These are phyloP conservation scores for Magnolia sinica DNA, from an alignment of 164 flowering plant genomes.

Conservation along the genomic window DNA sequence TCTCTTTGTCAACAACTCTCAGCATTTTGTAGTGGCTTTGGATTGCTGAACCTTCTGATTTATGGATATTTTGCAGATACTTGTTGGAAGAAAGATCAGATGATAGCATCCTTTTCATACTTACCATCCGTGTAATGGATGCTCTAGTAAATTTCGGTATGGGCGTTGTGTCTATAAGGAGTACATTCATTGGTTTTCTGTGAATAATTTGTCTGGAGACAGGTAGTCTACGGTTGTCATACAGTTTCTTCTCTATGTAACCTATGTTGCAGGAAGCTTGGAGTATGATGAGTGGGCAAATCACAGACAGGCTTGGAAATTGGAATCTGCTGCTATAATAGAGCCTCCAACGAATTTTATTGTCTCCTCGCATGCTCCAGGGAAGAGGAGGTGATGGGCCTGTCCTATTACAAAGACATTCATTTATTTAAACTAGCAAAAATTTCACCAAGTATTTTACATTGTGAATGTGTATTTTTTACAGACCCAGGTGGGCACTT, in stretches of 20 bases:
- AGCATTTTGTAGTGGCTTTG: background rate
- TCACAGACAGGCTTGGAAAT: slow-evolving; percentile 95
- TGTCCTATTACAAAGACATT: background rate
- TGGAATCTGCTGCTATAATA: slow-evolving; percentile 83
- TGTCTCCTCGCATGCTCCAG: slow-evolving; percentile 65
- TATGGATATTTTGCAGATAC: slow-evolving; percentile 50
- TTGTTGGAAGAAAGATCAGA: slow-evolving; percentile 84
- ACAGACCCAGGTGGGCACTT: slow-evolving; percentile 95
- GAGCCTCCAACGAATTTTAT: slow-evolving; percentile 90
- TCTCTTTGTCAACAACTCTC: background rate
- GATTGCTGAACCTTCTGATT: slow-evolving; percentile 17
- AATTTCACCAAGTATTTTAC: background rate
- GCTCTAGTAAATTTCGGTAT: slow-evolving; percentile 91
- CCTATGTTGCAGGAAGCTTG: slow-evolving; percentile 64
- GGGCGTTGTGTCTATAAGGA: slow-evolving; percentile 1
- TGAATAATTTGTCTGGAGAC: background rate
- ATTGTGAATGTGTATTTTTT: slow-evolving; percentile 17
- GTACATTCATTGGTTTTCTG: background rate
- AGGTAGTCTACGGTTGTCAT: background rate
- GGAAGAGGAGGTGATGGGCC: slow-evolving; percentile 72
- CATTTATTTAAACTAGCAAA: background rate
- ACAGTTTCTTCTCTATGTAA: slow-evolving; percentile 2
- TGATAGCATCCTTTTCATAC: slow-evolving; percentile 91
- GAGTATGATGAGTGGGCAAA: slow-evolving; percentile 96
- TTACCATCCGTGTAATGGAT: slow-evolving; percentile 83